These are phyloP conservation scores for Lathyrus sativus DNA, from an alignment of 306 rosid genomes.

Conservation along the genomic window DNA sequence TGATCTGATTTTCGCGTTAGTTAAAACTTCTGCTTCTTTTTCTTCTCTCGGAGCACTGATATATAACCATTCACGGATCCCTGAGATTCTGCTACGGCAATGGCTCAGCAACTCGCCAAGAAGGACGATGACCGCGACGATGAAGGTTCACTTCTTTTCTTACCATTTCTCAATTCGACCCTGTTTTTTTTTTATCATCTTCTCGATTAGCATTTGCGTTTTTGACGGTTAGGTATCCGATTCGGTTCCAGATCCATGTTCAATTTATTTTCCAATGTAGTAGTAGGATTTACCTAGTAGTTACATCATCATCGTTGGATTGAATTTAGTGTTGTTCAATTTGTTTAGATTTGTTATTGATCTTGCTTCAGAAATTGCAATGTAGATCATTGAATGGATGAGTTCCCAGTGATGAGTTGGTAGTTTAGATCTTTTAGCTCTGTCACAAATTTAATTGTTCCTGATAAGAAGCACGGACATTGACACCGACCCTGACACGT, in stretches of 20 bases:
- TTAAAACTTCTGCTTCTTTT: conserved; percentile 5
- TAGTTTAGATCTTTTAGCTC: conserved; percentile 47
- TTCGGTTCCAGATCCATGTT: conserved; percentile 57
- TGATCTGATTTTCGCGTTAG: conserved; percentile 5
- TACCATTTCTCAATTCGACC: conserved; percentile 34
- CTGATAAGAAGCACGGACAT: not conserved
- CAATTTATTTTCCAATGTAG: conserved; percentile 23
- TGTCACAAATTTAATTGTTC: not conserved
- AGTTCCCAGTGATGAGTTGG: conserved; percentile 29
- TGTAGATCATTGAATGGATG: conserved; percentile 45
- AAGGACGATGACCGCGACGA: conserved; percentile 98
- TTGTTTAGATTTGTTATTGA: conserved; percentile 35
- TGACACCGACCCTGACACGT: too few relatives aligned
- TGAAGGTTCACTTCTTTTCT: conserved; percentile 56
- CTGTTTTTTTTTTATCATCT: conserved; percentile 16
- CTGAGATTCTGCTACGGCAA: conserved; percentile 41
- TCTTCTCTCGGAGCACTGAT: conserved; percentile 1
- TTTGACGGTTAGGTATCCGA: conserved; percentile 35
- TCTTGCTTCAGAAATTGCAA: conserved; percentile 36
- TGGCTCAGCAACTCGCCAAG: conserved; percentile 89
- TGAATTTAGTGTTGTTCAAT: conserved; percentile 41
- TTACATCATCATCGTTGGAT: conserved; percentile 13
- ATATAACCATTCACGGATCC: conserved; percentile 42
- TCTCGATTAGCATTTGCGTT: conserved; percentile 24
- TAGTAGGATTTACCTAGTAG: conserved; percentile 16